Evolutionary conservation across 768 basidiomycete species (phyloP).

Genomic region (Tulasnella sp.): DNA sequence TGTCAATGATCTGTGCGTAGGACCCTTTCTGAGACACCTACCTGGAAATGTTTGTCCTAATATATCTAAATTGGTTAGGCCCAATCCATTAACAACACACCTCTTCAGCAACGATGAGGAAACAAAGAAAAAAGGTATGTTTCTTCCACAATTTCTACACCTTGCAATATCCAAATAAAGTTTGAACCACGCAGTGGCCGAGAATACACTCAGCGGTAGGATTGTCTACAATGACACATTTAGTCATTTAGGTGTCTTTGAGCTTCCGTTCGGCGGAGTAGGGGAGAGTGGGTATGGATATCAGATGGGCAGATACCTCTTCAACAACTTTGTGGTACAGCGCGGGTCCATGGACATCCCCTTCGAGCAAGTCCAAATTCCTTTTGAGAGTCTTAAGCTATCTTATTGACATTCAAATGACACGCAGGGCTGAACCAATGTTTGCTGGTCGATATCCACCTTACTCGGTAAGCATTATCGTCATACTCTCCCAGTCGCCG

Average conservation of each 20-base stretch:
- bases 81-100: slow-evolving; percentile 50
- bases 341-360: slow-evolving; percentile 41
- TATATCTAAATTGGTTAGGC: too few relatives aligned
- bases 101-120: slow-evolving; percentile 41
- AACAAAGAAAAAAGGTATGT: slow-evolving; percentile 21
- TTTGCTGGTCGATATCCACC: slow-evolving; percentile 50
- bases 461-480: too few relatives aligned
- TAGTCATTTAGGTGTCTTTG: slow-evolving; percentile 28
- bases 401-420: background rate
- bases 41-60: too few relatives aligned
- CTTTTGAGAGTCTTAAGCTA: slow-evolving; percentile 22
- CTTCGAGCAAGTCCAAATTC: slow-evolving; percentile 38
- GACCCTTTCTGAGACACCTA: too few relatives aligned
- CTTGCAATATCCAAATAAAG: background rate
- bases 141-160: background rate
- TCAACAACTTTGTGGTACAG: slow-evolving; percentile 42
- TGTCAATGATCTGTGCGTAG: slow-evolving; percentile 18
- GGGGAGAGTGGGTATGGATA: slow-evolving; percentile 29
- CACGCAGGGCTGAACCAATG: slow-evolving; percentile 37
- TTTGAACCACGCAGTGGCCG: slow-evolving; percentile 37
- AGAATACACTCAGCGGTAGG: slow-evolving; percentile 43
- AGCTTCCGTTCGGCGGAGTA: slow-evolving; percentile 5
- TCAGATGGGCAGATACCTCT: slow-evolving; percentile 41
- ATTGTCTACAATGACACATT: slow-evolving; percentile 49
- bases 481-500: too few relatives aligned